phyloP scores from a whole-genome alignment of 2,329 filamentous ascomycete genomes.

The Chrysoporthe deuterocubensis region DNA sequence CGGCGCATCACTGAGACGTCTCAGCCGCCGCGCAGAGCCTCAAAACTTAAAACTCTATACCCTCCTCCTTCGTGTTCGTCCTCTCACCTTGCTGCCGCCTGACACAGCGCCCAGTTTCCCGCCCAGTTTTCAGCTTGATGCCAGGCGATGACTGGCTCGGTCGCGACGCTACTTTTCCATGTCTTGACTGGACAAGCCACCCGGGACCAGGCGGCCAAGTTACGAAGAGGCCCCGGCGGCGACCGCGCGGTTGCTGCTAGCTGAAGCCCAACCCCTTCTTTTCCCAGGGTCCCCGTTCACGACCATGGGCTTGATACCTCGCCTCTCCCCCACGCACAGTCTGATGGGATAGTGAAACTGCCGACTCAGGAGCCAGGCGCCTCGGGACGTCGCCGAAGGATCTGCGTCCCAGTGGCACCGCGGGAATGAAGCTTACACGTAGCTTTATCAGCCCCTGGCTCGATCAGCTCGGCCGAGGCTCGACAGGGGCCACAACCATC shows the following conservation, averaged over 20 bases:
- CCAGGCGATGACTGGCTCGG: not conserved
- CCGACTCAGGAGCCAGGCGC: not conserved
- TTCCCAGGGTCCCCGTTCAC: not conserved
- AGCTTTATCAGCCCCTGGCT: not conserved
- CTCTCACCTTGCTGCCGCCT: not conserved
- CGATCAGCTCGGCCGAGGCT: not conserved
- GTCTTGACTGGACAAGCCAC: not conserved
- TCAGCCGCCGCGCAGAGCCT: constrained; percentile 29
- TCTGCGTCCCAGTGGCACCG: not conserved
- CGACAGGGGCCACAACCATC: not conserved
- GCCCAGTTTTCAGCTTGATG: not conserved
- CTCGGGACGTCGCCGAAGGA: constrained; percentile 1
- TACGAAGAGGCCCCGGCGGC: not conserved
- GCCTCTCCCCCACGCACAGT: not conserved
- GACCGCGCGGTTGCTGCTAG: not conserved
- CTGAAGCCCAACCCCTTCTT: not conserved
- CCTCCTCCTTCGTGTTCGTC: not conserved
- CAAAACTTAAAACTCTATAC: constrained; percentile 16
- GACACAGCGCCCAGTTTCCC: not conserved
- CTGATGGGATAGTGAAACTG: not conserved
- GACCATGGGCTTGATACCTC: not conserved
- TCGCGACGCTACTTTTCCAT: not conserved
- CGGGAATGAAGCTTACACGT: not conserved
- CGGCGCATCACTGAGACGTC: constrained; percentile 27
- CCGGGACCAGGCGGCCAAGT: not conserved